These are phyloP conservation scores for Colletotrichum sojae DNA, from an alignment of 2,329 filamentous ascomycete species.

Conservation along the genomic window DNA sequence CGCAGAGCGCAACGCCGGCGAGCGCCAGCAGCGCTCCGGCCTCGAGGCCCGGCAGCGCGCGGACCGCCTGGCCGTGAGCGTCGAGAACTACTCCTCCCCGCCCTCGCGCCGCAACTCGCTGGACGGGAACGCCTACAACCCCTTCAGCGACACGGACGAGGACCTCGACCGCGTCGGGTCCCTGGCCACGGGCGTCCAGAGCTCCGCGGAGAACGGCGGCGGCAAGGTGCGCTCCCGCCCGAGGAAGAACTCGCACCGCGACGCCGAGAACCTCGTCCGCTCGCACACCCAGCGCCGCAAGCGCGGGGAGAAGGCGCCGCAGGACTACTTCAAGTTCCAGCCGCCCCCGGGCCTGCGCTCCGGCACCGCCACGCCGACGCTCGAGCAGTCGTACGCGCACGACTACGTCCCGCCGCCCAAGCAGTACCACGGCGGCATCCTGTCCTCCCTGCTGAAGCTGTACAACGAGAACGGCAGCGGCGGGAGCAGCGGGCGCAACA, in stretches of 20 bases:
- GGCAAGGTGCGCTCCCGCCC: constrained; percentile 32
- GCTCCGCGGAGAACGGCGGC: constrained; percentile 1
- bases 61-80: constrained; percentile 55
- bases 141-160: constrained; percentile 31
- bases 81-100: constrained; percentile 55
- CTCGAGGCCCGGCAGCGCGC: constrained; percentile 57
- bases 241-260: constrained; percentile 35
- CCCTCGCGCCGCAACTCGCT: constrained; percentile 32
- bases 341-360: constrained; percentile 47
- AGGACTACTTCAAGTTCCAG: constrained; percentile 49
- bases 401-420: constrained; percentile 76
- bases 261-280: constrained; percentile 53
- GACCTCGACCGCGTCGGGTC: constrained; percentile 13
- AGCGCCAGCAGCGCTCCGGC: constrained; percentile 57
- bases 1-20: constrained; percentile 54
- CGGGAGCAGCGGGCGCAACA: constrained; percentile 57
- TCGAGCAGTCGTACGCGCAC: constrained; percentile 64
- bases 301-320: constrained; percentile 38
- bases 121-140: constrained; percentile 16
- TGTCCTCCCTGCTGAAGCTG: constrained; percentile 80
- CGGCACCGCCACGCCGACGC: constrained; percentile 54
- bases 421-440: constrained; percentile 80
- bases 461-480: constrained; percentile 65
- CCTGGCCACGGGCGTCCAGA: constrained; percentile 23
- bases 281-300: constrained; percentile 50